Conservation (phyloP, 306 rosid species). For the Dryas octopetala region DNA sequence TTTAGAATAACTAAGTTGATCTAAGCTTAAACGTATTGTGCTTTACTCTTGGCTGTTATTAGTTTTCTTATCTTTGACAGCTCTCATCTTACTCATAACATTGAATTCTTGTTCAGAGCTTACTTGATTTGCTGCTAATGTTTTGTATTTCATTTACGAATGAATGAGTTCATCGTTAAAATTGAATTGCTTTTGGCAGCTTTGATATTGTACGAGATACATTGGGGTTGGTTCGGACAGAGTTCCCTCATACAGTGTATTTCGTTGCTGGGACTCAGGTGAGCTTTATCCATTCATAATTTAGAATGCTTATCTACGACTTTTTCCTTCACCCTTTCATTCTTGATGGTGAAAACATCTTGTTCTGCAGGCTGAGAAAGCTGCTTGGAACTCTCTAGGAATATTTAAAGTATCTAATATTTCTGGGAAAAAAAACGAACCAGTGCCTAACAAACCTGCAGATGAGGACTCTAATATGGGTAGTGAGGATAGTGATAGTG, state of each 20-base stretch:
- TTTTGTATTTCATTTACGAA: background rate
- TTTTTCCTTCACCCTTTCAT: background rate
- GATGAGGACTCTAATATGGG: slow-evolving; percentile 63
- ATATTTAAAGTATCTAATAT: slow-evolving; percentile 77
- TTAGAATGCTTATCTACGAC: background rate
- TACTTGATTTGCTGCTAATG: background rate
- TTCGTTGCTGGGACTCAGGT: slow-evolving; percentile 95
- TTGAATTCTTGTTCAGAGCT: background rate
- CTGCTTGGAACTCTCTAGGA: slow-evolving; percentile 79
- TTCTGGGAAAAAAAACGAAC: slow-evolving; percentile 81
- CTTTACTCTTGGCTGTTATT: background rate
- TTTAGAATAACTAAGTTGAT: background rate
- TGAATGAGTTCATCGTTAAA: background rate
- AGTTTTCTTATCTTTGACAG: background rate
- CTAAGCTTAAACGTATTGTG: background rate
- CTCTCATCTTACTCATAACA: background rate
- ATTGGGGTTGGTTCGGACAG: slow-evolving; percentile 70
- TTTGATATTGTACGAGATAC: slow-evolving; percentile 80
- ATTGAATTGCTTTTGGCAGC: slow-evolving; percentile 48
- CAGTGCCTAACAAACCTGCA: slow-evolving; percentile 50
- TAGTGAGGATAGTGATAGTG: slow-evolving; percentile 67
- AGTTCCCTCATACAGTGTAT: slow-evolving; percentile 78
- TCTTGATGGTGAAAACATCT: slow-evolving; percentile 8
- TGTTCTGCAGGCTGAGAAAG: slow-evolving; percentile 69
- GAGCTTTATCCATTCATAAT: slow-evolving; percentile 13